Evolutionary conservation across 163 green algal genomes (phyloP).

Genomic region (Prototheca cutis): DNA sequence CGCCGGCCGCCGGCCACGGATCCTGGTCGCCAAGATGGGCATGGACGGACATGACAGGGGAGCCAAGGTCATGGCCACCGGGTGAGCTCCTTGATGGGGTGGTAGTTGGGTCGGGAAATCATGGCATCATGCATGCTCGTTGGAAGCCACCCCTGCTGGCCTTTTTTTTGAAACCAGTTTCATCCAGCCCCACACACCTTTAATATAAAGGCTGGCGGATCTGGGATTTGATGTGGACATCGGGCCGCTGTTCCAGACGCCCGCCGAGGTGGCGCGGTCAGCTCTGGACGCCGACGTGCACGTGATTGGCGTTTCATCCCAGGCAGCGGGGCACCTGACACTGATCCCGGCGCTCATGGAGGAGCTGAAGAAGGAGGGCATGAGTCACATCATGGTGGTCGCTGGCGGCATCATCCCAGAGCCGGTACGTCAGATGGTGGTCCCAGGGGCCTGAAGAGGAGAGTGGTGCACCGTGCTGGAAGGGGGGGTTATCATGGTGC

Average conservation of each 20-base stretch:
- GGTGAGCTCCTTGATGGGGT: constrained; percentile 4
- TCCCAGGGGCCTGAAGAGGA: background rate
- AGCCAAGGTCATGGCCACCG: constrained; percentile 54
- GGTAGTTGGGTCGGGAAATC: background rate
- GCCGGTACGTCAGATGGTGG: constrained; percentile 5
- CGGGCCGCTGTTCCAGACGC: constrained; percentile 56
- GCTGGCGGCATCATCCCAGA: constrained; percentile 40
- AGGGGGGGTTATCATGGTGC: too few species aligned
- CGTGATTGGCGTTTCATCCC: constrained; percentile 48
- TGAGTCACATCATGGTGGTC: constrained; percentile 44
- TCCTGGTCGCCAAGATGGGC: constrained; percentile 67
- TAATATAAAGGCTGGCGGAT: constrained; percentile 35
- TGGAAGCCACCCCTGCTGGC: too few species aligned
- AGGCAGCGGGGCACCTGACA: constrained; percentile 43
- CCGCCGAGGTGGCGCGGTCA: constrained; percentile 46
- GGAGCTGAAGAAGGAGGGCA: constrained; percentile 29
- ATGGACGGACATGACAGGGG: constrained; percentile 62
- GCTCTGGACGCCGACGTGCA: constrained; percentile 62
- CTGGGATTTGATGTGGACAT: constrained; percentile 68
- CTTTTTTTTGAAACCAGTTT: too few species aligned
- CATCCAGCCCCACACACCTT: background rate
- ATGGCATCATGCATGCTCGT: too few species aligned
- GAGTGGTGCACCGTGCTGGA: too few species aligned
- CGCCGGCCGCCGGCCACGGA: constrained; percentile 43
- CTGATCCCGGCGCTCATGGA: constrained; percentile 46